Base-by-base conservation (phyloP, 75 land plant species). In the Ceratopteris richardii region DNA sequence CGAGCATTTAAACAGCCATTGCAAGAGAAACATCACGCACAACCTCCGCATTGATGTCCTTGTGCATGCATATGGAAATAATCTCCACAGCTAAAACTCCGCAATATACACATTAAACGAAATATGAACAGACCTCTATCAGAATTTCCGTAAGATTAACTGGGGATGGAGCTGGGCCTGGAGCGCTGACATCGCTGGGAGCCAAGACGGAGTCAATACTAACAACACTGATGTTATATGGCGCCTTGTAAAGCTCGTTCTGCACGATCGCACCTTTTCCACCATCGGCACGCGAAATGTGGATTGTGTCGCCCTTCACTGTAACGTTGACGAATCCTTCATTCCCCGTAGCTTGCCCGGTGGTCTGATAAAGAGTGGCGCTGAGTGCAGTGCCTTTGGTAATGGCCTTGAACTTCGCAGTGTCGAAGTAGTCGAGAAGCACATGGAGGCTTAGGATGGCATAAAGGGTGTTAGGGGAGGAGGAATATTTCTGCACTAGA, bases 341-440 rank as follows among this genome's bases (percentile, higher is more conserved):
- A 30, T 65, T 29, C 19, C 44, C 67, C 17, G 40, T 23, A 0
- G 85, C 76, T 11, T 30, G 7, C 28, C 85, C 85, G 6, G 85
- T 56, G 56, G 80, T 63, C 70, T 82, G 85, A 51, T 54, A 76
- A 24, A 82, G 69, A 28, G 83, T 76, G 54, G 85, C 72, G 62
- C 72, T 36, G 10, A 65, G 33, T 19, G 53, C 47, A 56, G 66
- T 54, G 29, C 47, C 50, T 29, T 62, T 50, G 47, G 17, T 13
- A 14, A 80, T 63, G 31, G 25, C 13, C 10, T 42, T 20, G 33
- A 80, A 61, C 69, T 80, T 77, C 33, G 24, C n/a, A 31, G 21
- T n/a, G 51, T 76, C 79, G 41, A 67, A 56, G 69, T 78, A 81
- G 37, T 82, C 80, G 17, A 82, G 79, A 36, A 80, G 48, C 41